These are phyloP conservation scores for Tilletia caries DNA, from an alignment of 1,284 basidiomycete genomes.

Conservation along the genomic window DNA sequence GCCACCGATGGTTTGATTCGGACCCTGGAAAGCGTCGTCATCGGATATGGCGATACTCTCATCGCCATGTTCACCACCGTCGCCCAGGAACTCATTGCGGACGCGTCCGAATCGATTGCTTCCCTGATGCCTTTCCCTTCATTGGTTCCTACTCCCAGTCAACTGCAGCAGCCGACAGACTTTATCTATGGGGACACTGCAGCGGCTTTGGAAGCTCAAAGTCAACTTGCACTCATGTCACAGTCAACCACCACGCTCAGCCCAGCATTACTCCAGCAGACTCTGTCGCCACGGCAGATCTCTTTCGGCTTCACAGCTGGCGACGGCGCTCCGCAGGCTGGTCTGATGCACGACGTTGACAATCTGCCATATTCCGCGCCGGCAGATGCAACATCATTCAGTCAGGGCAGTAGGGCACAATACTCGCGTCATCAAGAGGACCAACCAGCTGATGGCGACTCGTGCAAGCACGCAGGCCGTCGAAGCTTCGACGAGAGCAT, in stretches of 20 bases:
- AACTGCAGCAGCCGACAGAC: neutral
- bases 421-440: neutral
- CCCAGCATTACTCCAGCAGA: constrained; percentile 5
- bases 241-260: constrained; percentile 2
- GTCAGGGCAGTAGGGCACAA: too few relatives aligned
- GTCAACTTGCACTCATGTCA: constrained; percentile 1
- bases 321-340: too few relatives aligned
- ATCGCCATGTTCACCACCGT: constrained; percentile 57
- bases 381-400: too few relatives aligned
- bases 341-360: too few relatives aligned
- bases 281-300: neutral
- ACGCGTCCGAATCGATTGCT: neutral
- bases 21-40: constrained; percentile 82
- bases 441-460: neutral
- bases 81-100: neutral
- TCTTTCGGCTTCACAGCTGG: neutral
- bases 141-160: neutral
- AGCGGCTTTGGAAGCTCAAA: constrained; percentile 2
- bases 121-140: neutral
- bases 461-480: neutral
- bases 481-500: constrained; percentile 7
- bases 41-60: constrained; percentile 75
- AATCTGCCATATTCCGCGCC: too few relatives aligned
- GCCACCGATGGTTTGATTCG: constrained; percentile 61
- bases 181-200: neutral